Conservation (phyloP, 2,329 filamentous ascomycete genomes). For the Exserohilum turcica region DNA sequence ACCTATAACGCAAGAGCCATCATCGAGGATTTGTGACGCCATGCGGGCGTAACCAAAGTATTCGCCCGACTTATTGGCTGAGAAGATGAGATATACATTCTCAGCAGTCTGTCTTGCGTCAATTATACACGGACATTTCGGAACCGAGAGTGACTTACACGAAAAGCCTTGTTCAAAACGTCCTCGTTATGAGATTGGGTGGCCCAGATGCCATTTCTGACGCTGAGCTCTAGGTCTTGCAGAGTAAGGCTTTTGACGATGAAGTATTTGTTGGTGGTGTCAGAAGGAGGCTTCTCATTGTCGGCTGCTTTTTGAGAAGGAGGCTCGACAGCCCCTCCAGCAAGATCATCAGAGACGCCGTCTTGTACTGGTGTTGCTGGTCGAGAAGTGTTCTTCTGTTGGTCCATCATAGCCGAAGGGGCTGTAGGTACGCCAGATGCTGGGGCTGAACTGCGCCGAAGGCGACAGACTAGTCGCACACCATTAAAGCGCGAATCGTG, state of each 20-base stretch:
- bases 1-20: conserved; percentile 55
- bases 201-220: conserved; percentile 88
- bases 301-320: conserved; percentile 16
- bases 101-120: conserved; percentile 66
- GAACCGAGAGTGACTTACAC: conserved; percentile 58
- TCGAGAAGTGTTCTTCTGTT: conserved; percentile 31
- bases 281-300: conserved; percentile 10
- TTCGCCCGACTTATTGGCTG: conserved; percentile 95
- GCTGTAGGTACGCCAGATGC: conserved; percentile 59
- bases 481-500: conserved; percentile 91
- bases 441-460: conserved; percentile 64
- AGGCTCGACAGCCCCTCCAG: conserved; percentile 16
- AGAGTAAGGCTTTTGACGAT: conserved; percentile 91
- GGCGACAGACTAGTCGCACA: conserved; percentile 81
- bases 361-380: conserved; percentile 32
- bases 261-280: conserved; percentile 76
- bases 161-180: conserved; percentile 79
- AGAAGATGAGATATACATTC: conserved; percentile 90
- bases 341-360: conserved; percentile 13
- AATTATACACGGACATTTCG: conserved; percentile 5
- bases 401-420: conserved; percentile 54
- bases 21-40: conserved; percentile 80
- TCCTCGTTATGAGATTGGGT: conserved; percentile 93
- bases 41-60: conserved; percentile 96
- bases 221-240: conserved; percentile 86